Evolutionary conservation across 208 protist genomes (phyloP).

Genomic region (Leishmania arabica): DNA sequence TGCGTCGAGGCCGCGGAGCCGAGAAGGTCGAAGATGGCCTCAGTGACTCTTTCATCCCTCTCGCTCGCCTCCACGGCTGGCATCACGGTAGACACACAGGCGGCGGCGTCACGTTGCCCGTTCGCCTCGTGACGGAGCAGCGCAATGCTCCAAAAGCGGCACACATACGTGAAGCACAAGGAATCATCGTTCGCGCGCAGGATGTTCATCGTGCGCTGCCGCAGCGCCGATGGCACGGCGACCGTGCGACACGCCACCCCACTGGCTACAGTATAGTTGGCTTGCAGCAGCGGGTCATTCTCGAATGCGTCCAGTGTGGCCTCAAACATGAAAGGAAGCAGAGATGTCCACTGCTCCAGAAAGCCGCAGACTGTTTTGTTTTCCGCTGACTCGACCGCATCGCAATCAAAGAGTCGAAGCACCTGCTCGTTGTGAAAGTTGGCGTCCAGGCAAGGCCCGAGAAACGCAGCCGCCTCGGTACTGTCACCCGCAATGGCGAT

Average conservation of each 20-base stretch:
- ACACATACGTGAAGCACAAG: conserved; percentile 60
- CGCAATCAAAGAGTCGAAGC: conserved; percentile 77
- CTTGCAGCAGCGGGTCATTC: conserved; percentile 74
- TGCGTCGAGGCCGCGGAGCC: conserved; percentile 50
- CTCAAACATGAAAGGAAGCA: conserved; percentile 49
- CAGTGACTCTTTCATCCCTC: conserved; percentile 29
- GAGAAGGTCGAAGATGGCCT: conserved; percentile 55
- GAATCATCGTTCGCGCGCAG: conserved; percentile 35
- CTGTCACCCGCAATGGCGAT: conserved; percentile 13
- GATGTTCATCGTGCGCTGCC: conserved; percentile 29
- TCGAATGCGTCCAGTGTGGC: conserved; percentile 50
- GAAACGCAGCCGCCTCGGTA: not conserved
- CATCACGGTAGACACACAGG: conserved; percentile 44
- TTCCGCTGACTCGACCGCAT: conserved; percentile 39
- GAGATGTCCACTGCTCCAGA: conserved; percentile 42
- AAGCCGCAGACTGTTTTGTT: conserved; percentile 49
- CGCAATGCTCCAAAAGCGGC: conserved; percentile 61
- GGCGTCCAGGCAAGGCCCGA: conserved; percentile 42
- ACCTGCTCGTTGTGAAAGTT: conserved; percentile 49
- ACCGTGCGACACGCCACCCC: conserved; percentile 55
- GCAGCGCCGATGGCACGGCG: conserved; percentile 32
- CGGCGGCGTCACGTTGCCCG: conserved; percentile 36
- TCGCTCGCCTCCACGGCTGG: conserved; percentile 5
- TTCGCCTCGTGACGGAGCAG: conserved; percentile 54
- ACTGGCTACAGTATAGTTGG: conserved; percentile 74